Evolutionary conservation across 2,329 filamentous ascomycete genomes (phyloP), one percentile per base, ranked within the genome.

Genomic region (Monilinia fructicola): DNA sequence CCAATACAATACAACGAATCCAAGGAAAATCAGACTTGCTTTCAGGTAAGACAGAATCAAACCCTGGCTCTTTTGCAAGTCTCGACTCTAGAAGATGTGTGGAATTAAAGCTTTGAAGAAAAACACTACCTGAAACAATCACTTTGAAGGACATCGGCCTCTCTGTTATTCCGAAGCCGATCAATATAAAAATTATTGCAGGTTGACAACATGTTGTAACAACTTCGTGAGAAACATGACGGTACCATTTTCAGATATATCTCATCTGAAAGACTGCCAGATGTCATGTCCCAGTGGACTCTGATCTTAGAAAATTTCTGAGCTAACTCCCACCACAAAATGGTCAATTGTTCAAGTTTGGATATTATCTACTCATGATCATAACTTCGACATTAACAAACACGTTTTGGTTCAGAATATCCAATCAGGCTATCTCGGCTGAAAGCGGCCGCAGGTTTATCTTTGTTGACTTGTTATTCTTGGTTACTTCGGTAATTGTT

Each of bases 401-500:
- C 38, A 54, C 31, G 31, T 28, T 63, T 21, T 12, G 26, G 28
- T 54, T 26, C 35, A 7, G 4, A 54, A 61, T 18, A 38, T 4
- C 58, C 44, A 40, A 61, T 61, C 46, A 31, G 44, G 2, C 21
- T 38, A 50, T 23, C 35, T 61, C 58, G 44, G 58, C 26, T 14
- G 3, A 12, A 38, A 38, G 44, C 58, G 58, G 58, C 58, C 44
- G 44, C 31, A 50, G 18, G 10, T 31, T 60, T 18, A 9, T 38
- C 28, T 12, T 60, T 26, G 14, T 54, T 42, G 42, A 63, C 31
- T 53, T 42, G 23, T 63, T 53, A 54, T 18, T 42, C 18, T 63
- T 63, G 60, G 35, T 63, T 63, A 54, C 60, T 63, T 31, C 35
- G 21, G 48, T 54, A 63, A 54, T 63, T 53, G 23, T 52, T 62